These are phyloP conservation scores for Verticillium tricorpus DNA, from an alignment of 2,329 filamentous ascomycete species.

Conservation along the genomic window DNA sequence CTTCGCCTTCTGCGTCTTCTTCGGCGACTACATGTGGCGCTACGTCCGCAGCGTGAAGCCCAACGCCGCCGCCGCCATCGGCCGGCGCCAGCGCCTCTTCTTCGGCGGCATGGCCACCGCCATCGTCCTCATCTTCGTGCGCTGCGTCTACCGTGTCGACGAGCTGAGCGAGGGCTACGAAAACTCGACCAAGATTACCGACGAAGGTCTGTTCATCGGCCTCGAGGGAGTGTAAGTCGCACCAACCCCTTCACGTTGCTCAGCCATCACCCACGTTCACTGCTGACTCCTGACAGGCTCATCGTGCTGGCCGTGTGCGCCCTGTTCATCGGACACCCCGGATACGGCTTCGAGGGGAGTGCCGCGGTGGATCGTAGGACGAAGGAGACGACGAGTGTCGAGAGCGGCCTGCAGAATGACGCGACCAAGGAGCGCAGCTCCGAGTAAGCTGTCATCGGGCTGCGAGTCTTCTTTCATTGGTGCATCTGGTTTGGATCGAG, in stretches of 20 bases:
- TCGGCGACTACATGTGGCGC: conserved; percentile 42
- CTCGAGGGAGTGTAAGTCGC: conserved; percentile 42
- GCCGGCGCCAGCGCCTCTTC: conserved; percentile 35
- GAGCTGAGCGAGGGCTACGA: conserved; percentile 60
- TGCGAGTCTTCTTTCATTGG: conserved; percentile 8
- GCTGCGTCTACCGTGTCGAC: conserved; percentile 59
- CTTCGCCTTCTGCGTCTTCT: conserved; percentile 42
- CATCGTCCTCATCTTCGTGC: conserved; percentile 54
- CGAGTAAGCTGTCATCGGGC: not conserved
- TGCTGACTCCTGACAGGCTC: conserved; percentile 19
- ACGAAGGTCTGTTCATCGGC: conserved; percentile 47
- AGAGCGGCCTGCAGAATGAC: conserved; percentile 4
- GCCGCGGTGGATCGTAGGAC: not conserved
- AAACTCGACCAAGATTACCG: conserved; percentile 44
- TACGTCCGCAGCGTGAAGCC: conserved; percentile 21
- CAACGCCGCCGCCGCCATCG: conserved; percentile 14
- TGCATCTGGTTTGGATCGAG: no score
- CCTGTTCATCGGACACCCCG: conserved; percentile 37
- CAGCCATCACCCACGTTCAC: no score
- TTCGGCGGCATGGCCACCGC: conserved; percentile 46
- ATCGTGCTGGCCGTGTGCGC: conserved; percentile 30
- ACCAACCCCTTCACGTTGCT: not conserved
- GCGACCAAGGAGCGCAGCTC: not conserved
- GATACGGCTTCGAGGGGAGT: conserved; percentile 26
- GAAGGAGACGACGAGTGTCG: conserved; percentile 6